Evolutionary conservation across 2,329 filamentous ascomycete species (phyloP).

Genomic region (Tolypocladium tropicale): DNA sequence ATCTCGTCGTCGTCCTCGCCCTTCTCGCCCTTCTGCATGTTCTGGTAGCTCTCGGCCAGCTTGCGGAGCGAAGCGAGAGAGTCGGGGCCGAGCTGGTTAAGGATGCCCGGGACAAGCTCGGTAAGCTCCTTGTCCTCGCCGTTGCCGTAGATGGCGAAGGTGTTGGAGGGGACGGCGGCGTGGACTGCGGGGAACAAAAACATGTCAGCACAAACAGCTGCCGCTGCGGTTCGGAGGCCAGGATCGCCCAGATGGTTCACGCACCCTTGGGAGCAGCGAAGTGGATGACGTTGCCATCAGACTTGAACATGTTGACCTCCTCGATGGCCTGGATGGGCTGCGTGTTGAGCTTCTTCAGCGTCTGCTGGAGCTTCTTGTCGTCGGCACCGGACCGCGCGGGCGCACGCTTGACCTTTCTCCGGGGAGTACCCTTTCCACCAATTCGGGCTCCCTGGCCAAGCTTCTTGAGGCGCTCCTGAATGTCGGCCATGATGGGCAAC

Average conservation of each 20-base stretch:
- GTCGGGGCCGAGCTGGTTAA: constrained; percentile 98
- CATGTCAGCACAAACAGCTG: not conserved
- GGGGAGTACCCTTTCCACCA: constrained; percentile 94
- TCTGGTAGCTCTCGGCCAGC: constrained; percentile 99
- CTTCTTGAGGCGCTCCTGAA: constrained; percentile 52
- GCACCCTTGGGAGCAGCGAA: constrained; percentile 95
- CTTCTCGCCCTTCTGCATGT: constrained; percentile 89
- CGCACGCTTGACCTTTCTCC: constrained; percentile 97
- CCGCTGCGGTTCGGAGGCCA: not conserved
- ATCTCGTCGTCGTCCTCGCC: constrained; percentile 89
- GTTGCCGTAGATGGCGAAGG: constrained; percentile 97
- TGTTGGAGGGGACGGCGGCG: constrained; percentile 94
- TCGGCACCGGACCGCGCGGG: constrained; percentile 87
- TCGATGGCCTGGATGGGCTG: constrained; percentile 99
- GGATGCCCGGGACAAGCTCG: constrained; percentile 96
- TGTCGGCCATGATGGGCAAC: constrained; percentile 38
- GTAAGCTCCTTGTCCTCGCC: constrained; percentile 99
- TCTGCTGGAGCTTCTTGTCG: constrained; percentile 98
- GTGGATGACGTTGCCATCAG: constrained; percentile 99
- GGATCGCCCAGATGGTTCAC: constrained; percentile 18
- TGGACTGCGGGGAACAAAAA: constrained; percentile 55
- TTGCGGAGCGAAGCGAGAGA: constrained; percentile 95
- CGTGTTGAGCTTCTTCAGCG: constrained; percentile 98
- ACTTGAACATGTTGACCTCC: constrained; percentile 99
- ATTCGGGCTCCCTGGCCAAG: constrained; percentile 45